Evolutionary conservation across 129 eudicot species (phyloP).

Genomic region (Tanacetum coccineum): DNA sequence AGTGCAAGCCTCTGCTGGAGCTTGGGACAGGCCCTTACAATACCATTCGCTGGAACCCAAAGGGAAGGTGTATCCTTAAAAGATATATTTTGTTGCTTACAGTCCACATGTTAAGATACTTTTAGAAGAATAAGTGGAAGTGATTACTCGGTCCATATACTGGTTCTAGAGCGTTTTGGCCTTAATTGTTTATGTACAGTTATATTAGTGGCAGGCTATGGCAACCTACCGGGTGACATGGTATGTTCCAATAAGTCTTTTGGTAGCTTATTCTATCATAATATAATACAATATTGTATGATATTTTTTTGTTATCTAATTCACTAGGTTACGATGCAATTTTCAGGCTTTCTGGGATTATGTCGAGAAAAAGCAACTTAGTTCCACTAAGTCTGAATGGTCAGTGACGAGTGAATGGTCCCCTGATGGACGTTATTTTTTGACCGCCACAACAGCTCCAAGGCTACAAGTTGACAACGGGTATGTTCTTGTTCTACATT

Average conservation of each 20-base stretch:
- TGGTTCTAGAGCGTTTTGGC: constrained; percentile 27
- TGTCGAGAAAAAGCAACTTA: constrained; percentile 71
- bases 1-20: constrained; percentile 85
- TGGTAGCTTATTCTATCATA: background rate
- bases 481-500: constrained; percentile 39
- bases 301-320: constrained; percentile 7
- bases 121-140: constrained; percentile 7
- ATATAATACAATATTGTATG: constrained; percentile 7
- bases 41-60: constrained; percentile 93
- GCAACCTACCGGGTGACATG: constrained; percentile 96
- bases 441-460: constrained; percentile 98
- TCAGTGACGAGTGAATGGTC: constrained; percentile 98
- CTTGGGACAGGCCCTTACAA: constrained; percentile 95
- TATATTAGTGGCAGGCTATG: constrained; percentile 93
- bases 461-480: constrained; percentile 95
- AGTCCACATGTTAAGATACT: background rate
- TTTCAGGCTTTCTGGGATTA: constrained; percentile 92
- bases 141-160: constrained; percentile 13
- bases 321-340: constrained; percentile 10
- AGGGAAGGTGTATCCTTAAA: constrained; percentile 93
- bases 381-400: constrained; percentile 82
- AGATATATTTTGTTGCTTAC: background rate
- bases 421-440: constrained; percentile 85
- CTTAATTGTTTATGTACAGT: constrained; percentile 59
- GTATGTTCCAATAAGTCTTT: constrained; percentile 33